Conservation (phyloP, 768 basidiomycete genomes). For the Collybia sp. region DNA sequence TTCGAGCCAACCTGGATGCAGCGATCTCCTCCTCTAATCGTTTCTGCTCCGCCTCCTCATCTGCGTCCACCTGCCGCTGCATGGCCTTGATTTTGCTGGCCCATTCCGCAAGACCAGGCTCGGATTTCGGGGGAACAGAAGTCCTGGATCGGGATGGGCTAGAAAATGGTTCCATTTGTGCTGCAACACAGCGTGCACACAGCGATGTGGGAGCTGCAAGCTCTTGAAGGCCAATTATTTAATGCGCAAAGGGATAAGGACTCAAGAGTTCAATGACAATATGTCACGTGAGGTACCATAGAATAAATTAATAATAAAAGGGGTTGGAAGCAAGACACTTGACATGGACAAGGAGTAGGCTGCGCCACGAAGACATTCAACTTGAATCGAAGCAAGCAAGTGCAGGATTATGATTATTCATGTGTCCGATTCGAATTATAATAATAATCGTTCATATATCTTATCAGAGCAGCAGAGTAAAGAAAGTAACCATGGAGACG, state of each 20-base stretch:
- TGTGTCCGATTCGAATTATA: too few species aligned
- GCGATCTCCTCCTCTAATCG: conserved; percentile 63
- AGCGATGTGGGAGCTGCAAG: too few species aligned
- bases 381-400: too few species aligned
- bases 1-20: conserved; percentile 45
- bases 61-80: conserved; percentile 77
- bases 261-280: too few species aligned
- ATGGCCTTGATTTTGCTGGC: conserved; percentile 74
- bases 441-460: background rate
- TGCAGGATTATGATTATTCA: too few species aligned
- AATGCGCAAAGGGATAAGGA: too few species aligned
- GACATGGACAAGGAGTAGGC: too few species aligned
- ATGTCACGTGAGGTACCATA: too few species aligned
- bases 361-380: too few species aligned
- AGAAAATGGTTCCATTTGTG: conserved; percentile 6
- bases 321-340: too few species aligned
- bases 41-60: conserved; percentile 74
- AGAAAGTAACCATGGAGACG: background rate
- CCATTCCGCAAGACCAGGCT: conserved; percentile 76
- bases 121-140: conserved; percentile 46
- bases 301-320: too few species aligned
- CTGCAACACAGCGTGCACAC: background rate
- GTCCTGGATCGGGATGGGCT: conserved; percentile 9
- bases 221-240: too few species aligned
- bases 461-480: background rate